A percentile compares a stretch with the other conserved stretches of the same genome.
These are phyloP conservation scores for Claviceps maximensis DNA, from an alignment of 2,329 filamentous ascomycete genomes.

Conservation along the genomic window DNA sequence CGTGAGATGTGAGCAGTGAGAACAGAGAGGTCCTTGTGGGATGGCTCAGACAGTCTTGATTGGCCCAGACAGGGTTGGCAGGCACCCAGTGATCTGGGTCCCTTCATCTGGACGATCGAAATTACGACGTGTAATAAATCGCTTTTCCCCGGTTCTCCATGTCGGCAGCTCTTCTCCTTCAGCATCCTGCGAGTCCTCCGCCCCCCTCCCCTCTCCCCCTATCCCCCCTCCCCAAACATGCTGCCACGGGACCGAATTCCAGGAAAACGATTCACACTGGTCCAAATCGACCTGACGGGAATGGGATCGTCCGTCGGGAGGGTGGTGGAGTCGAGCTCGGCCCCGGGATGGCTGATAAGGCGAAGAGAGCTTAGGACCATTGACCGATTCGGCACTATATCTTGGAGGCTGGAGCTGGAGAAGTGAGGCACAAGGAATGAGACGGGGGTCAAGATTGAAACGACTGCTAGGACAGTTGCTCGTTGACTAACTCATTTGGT, in stretches of 20 bases:
- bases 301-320: background rate
- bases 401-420: too few relatives aligned
- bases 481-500: too few relatives aligned
- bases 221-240: background rate
- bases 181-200: background rate
- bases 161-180: background rate
- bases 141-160: background rate
- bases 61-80: slow-evolving; percentile 1
- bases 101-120: slow-evolving; percentile 3
- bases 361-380: background rate
- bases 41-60: background rate
- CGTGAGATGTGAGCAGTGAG: background rate
- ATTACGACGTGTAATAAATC: background rate
- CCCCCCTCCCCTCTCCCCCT: background rate
- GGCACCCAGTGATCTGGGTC: slow-evolving; percentile 4
- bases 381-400: too few relatives aligned
- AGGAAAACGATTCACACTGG: too few relatives aligned
- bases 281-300: too few relatives aligned
- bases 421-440: too few relatives aligned
- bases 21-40: background rate
- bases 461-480: too few relatives aligned
- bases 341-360: background rate
- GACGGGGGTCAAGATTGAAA: too few relatives aligned
- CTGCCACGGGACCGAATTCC: background rate
- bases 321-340: background rate